Percentiles rank a stretch among this genome's conserved stretches.
These are phyloP conservation scores for Colletotrichum chlorophyti DNA, from an alignment of 2,329 filamentous ascomycete species.

Conservation along the genomic window DNA sequence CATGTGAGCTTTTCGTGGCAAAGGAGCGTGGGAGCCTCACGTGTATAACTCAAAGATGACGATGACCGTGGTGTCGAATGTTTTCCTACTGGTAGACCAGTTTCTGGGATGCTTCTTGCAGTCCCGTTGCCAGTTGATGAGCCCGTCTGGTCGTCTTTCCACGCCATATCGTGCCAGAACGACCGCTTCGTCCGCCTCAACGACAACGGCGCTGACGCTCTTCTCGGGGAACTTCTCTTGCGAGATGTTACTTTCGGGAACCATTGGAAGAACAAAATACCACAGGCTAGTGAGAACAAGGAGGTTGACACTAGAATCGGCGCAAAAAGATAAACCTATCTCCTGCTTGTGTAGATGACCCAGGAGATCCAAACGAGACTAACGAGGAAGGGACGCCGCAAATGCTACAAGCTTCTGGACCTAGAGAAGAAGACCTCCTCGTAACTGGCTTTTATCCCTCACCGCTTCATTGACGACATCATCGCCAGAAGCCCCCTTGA, in stretches of 20 bases:
- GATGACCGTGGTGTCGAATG: slow-evolving; percentile 31
- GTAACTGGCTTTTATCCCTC: background rate
- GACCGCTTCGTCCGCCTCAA: slow-evolving; percentile 5
- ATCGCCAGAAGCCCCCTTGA: background rate
- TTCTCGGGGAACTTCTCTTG: background rate
- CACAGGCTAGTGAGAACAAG: too few species aligned
- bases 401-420: background rate
- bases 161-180: slow-evolving; percentile 14
- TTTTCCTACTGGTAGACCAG: slow-evolving; percentile 30
- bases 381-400: background rate
- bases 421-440: background rate
- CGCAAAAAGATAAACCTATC: too few species aligned
- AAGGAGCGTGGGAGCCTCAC: slow-evolving; percentile 23
- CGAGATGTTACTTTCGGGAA: background rate
- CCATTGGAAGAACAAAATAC: background rate
- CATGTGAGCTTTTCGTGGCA: background rate
- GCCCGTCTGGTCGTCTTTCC: slow-evolving; percentile 6
- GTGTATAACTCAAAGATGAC: slow-evolving; percentile 34
- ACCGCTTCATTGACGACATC: background rate
- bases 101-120: slow-evolving; percentile 27
- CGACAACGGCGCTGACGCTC: background rate
- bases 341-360: too few species aligned
- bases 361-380: background rate
- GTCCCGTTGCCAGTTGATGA: slow-evolving; percentile 19
- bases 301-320: too few species aligned